phyloP scores from a whole-genome alignment of 2,329 filamentous ascomycete species.

The Botrytis galanthina region DNA sequence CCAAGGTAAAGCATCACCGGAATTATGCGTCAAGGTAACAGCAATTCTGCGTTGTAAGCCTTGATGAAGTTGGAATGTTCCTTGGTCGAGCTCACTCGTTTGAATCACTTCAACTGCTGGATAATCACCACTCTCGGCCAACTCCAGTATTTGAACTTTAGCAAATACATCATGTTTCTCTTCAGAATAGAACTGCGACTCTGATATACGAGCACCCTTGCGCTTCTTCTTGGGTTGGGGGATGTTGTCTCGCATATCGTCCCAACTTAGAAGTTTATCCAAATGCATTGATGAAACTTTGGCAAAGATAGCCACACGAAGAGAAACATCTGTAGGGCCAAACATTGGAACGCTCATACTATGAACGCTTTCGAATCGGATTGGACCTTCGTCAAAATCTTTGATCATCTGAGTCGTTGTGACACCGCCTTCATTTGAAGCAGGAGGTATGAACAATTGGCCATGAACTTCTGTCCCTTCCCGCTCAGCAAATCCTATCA shows the following conservation, averaged over 20 bases:
- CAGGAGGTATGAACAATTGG: conserved; percentile 90
- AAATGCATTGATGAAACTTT: conserved; percentile 90
- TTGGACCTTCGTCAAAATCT: conserved; percentile 87
- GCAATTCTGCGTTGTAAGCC: conserved; percentile 86
- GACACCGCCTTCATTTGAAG: conserved; percentile 85
- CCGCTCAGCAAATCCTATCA: conserved; percentile 90
- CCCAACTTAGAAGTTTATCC: conserved; percentile 96
- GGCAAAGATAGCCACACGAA: conserved; percentile 89
- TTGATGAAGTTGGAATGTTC: conserved; percentile 92
- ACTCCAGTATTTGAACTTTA: conserved; percentile 82
- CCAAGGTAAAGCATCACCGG: conserved; percentile 85
- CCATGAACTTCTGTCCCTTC: conserved; percentile 96
- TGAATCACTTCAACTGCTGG: conserved; percentile 91
- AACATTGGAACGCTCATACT: conserved; percentile 91
- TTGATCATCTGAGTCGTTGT: conserved; percentile 94
- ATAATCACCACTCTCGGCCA: conserved; percentile 88
- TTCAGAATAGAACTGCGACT: conserved; percentile 89
- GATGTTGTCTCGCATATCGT: conserved; percentile 87
- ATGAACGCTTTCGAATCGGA: conserved; percentile 96
- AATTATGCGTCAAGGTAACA: conserved; percentile 86
- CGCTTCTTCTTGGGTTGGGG: conserved; percentile 55
- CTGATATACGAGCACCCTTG: conserved; percentile 67
- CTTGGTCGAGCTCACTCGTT: conserved; percentile 76
- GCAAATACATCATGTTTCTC: conserved; percentile 93
- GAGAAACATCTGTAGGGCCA: conserved; percentile 67